Evolutionary conservation across 371 early-diverging fungal species (phyloP), one percentile per base, ranked within the genome.

Genomic region (Mortierella sp.): DNA sequence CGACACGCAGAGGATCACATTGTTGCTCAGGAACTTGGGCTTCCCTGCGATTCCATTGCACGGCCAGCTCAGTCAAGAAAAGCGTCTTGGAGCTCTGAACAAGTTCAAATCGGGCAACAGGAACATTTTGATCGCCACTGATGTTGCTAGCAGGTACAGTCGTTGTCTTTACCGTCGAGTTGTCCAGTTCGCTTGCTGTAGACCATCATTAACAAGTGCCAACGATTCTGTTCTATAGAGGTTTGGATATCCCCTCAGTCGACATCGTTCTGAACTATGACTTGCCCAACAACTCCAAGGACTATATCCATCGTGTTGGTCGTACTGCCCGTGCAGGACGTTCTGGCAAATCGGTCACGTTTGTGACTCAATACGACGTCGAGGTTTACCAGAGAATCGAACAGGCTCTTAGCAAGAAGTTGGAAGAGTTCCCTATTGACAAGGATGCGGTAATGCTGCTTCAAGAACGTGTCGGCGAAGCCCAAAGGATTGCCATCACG

Each of bases 291-390:
- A 94, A 95, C 77, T 92, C 98, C 9, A 93, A 96, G 44, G 98
- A 97, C 65, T 99, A 99, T 76, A 93, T 99, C 55, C 99, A 99
- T 81, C 89, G 99, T 57, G 97, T 98, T 6, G 99, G 99, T 67
- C 93, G 99, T 83, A 99, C 99, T 13, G 99, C 99, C 29, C 92
- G 99, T 80, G 96, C 98, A 5, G 98, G 91, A 25, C 81, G 95
- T 50, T 93, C 91, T 22, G 99, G 99, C 79, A 81, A 91, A 46
- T 91, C 99, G 1, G 63, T 99, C 37, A 93, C 98, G 0, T 86
- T 99, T 52, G 92, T 98, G 28, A 88, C 96, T 3, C 97, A 98
- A 81, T 88, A 92, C 44, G 99, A 99, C 70, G 88, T 98, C 22
- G 80, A 91, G 54, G 80, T 96, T 34, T 73, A 97, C 8, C 91